Evolutionary conservation across 176 grass and related monocot species (phyloP), one percentile per base, ranked within the genome.

Genomic region (Ananas comosus): DNA sequence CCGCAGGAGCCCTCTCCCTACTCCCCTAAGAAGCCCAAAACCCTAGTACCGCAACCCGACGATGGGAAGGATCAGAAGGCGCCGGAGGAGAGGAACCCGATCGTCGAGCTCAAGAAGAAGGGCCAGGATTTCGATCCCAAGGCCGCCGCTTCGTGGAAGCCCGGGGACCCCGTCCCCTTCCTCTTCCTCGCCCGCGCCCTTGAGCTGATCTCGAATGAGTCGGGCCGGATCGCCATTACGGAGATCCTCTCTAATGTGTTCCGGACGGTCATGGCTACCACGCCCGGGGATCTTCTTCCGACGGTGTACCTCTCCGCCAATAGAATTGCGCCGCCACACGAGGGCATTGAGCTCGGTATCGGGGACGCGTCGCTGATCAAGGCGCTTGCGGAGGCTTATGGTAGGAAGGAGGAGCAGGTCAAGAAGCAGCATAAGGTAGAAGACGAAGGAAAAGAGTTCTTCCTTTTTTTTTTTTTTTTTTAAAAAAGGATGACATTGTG

Each of bases 161-260:
- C 90, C 0, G 82, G 80, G 2, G 89, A 99, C 22, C 82, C 84
- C 0, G 94, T 99, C 63, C 94, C 94, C 0, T 99, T 99, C 51
- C 75, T 88, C 16, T 99, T 99, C 78, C 50, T 99, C 58, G 87
- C 85, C n/a, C 79, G 73, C 21, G 94, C 94, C 1, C 82, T 92
- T 9, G 89, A 99, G 71, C 86, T 99, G 79, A 99, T 99, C 53
- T 81, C 89, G 53, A 90, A 92, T 3, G 94, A 99, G 83, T 86
- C 82, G 61, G 87, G 94, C 24, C 75, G 94, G 49, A 80, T 99
- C 50, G 66, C 79, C 67, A 99, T 99, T 54, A 84, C 94, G 2
- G 94, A 99, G 42, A 99, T 99, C 52, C 74, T 99, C 14, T 93
- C 89, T 7, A 99, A 99, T 25, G 89, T 90, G 64, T 93, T 99